Percentiles rank a stretch among this genome's conserved stretches.
Conservation (phyloP, 192 early-diverging fungal genomes). For the Backusella psychrophila region DNA sequence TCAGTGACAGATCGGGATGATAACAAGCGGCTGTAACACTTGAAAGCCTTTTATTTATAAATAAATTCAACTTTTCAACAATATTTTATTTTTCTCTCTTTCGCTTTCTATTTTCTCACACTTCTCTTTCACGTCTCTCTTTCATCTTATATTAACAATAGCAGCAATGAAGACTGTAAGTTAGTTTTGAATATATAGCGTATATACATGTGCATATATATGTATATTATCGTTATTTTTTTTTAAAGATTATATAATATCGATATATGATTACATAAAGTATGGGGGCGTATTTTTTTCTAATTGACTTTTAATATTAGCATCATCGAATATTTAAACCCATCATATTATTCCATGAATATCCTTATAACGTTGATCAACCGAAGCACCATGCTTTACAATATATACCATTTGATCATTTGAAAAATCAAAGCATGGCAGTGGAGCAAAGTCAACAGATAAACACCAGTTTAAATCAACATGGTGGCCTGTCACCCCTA, state of each 20-base stretch:
- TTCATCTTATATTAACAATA: not conserved
- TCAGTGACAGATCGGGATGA: slow-evolving; percentile 4
- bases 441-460: not conserved
- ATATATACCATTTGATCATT: slow-evolving; percentile 6
- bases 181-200: not conserved
- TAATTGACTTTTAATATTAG: not conserved
- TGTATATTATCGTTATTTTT: too few species aligned
- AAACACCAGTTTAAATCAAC: not conserved
- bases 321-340: slow-evolving; percentile 33
- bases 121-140: not conserved
- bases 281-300: not conserved
- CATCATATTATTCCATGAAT: slow-evolving; percentile 33
- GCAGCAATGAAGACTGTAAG: not conserved
- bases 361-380: slow-evolving; percentile 3
- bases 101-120: slow-evolving; percentile 10
- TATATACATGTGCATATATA: not conserved
- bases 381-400: not conserved
- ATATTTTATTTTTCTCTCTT: not conserved
- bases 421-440: not conserved
- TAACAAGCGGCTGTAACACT: slow-evolving; percentile 2
- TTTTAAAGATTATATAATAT: not conserved
- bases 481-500: not conserved
- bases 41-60: not conserved
- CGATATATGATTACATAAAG: not conserved
- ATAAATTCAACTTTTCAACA: not conserved